Base-by-base conservation (phyloP, 1,139 yeast species). In the Trichomonascaceae sp. region DNA sequence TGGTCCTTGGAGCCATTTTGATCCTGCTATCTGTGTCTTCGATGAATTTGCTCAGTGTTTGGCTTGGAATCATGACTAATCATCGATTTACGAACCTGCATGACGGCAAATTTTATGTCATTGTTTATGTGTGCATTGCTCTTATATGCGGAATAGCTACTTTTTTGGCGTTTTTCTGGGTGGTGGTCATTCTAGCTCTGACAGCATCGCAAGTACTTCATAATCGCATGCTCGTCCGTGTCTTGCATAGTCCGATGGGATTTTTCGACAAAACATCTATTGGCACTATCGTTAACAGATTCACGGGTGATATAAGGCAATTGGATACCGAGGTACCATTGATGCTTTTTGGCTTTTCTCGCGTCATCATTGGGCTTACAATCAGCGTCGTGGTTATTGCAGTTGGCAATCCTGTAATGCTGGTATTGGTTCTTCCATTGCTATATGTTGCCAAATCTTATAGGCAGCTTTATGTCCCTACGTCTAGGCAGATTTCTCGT, bases 401-500 rank as follows among this genome's bases (percentile, higher is more conserved):
- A 13, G 86, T 85, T 84, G 81, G 84, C 72, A 87, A 86, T 12
- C 77, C 84, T 64, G 87, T 89, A 1, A 72, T 84, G 47, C 89
- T 85, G 10, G 74, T 82, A 49, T 67, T 87, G 55, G 64, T 71
- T 4, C 45, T 76, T 10, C 51, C 78, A 7, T 83, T 80, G 61
- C 58, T 78, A 30, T 65, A 74, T 9, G 71, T 84, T 53, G 78
- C 87, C 0, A 75, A 77, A 57, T 85, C 76, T 64, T 87, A 85
- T 65, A 88, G 87, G 64, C 84, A 15, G 5, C 41, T 36, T 13
- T 93, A 93, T 68, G 73, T 93, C 63, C 76, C 85, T 17, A 80
- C 88, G 52, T 90, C 98, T 9, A 83, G 99, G 70, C 98, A 93
- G 70, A 80, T 93, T 71, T 90, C 93, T 71, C 82, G 53, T 81